These are phyloP conservation scores for Ceratocystiopsis minuta DNA, from an alignment of 2,329 filamentous ascomycete genomes.

Conservation along the genomic window DNA sequence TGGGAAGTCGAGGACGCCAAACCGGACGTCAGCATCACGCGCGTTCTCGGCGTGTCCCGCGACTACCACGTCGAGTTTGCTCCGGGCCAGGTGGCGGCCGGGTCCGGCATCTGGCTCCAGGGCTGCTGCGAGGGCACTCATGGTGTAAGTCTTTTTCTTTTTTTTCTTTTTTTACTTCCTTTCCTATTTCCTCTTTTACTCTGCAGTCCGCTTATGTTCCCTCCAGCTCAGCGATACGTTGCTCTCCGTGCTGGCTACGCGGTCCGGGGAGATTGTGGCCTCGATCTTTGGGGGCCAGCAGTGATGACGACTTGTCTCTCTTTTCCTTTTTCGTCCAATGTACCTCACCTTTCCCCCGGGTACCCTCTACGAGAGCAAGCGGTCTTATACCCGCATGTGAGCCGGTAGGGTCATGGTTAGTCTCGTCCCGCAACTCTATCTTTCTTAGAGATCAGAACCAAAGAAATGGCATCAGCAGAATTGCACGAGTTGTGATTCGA, in stretches of 20 bases:
- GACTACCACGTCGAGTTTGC: constrained; percentile 66
- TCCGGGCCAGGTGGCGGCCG: constrained; percentile 45
- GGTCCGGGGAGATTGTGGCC: constrained; percentile 61
- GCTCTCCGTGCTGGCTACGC: constrained; percentile 56
- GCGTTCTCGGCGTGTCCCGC: constrained; percentile 49
- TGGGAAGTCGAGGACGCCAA: constrained; percentile 8
- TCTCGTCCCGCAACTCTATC: too few relatives aligned
- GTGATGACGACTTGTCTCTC: not conserved
- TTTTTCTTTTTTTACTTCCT: constrained; percentile 3
- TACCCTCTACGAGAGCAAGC: not conserved
- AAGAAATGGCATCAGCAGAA: constrained; percentile 3
- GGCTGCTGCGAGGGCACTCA: constrained; percentile 88
- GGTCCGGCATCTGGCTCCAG: constrained; percentile 78
- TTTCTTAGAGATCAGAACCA: too few relatives aligned
- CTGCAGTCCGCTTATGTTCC: not conserved
- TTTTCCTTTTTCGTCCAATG: not conserved
- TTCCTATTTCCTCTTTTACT: not conserved
- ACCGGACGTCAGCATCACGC: constrained; percentile 8
- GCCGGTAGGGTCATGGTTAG: too few relatives aligned
- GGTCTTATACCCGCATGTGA: not conserved
- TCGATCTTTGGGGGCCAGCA: constrained; percentile 51
- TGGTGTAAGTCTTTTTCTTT: constrained; percentile 44
- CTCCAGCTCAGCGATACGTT: constrained; percentile 65
- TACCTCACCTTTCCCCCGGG: not conserved
- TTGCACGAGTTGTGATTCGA: constrained; percentile 2